These are phyloP conservation scores for Talaromyces islandicus DNA, from an alignment of 2,329 filamentous ascomycete genomes.

Conservation along the genomic window DNA sequence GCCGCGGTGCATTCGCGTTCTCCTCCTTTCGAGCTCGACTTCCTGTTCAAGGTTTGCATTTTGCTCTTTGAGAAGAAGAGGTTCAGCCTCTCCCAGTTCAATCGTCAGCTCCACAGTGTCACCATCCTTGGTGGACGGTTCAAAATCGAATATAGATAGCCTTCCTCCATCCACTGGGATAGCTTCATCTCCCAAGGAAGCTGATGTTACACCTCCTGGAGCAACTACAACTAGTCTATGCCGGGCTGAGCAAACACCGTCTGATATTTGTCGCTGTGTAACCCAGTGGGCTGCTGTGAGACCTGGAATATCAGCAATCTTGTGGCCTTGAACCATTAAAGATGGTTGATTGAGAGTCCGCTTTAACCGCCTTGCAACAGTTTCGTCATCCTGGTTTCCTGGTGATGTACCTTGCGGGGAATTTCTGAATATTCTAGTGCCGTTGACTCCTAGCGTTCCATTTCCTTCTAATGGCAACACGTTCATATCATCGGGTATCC, in stretches of 20 bases:
- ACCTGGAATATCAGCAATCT: constrained; percentile 59
- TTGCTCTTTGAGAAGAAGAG: constrained; percentile 67
- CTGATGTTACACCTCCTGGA: constrained; percentile 58
- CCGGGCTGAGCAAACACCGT: constrained; percentile 32
- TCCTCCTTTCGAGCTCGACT: constrained; percentile 69
- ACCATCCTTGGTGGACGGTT: constrained; percentile 55
- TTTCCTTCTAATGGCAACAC: constrained; percentile 29
- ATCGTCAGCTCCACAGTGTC: constrained; percentile 56
- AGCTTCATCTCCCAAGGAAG: constrained; percentile 62
- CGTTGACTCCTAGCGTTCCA: neutral
- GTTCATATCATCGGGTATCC: constrained; percentile 67
- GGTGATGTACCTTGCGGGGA: constrained; percentile 16
- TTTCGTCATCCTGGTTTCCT: neutral
- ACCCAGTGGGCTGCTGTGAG: constrained; percentile 70
- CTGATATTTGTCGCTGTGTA: constrained; percentile 47
- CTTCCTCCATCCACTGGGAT: constrained; percentile 75
- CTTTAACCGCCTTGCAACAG: constrained; percentile 20
- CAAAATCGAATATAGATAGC: constrained; percentile 68
- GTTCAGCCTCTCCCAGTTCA: constrained; percentile 65
- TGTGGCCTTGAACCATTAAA: constrained; percentile 62
- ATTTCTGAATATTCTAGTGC: neutral
- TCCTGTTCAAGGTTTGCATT: constrained; percentile 68
- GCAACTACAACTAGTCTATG: constrained; percentile 62
- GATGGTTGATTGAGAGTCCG: constrained; percentile 48
- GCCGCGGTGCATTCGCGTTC: constrained; percentile 61